These are phyloP conservation scores for Oehlia diaphana DNA, from an alignment of 192 early-diverging fungal genomes.

Conservation along the genomic window DNA sequence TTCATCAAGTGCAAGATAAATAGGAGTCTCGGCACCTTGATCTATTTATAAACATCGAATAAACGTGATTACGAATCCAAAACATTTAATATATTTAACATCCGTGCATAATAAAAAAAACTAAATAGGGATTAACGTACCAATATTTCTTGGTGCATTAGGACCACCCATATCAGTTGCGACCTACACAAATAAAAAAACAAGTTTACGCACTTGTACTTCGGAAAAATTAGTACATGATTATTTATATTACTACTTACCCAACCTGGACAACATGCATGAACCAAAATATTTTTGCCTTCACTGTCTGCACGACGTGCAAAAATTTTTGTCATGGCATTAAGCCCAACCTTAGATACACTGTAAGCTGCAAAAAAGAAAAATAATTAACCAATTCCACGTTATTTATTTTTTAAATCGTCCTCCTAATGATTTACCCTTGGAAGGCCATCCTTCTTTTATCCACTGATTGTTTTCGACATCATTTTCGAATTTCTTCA, in stretches of 20 bases:
- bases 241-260: not conserved
- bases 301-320: constrained; percentile 17
- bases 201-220: not conserved
- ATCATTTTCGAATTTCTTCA: constrained; percentile 20
- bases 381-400: not conserved
- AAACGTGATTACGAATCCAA: not conserved
- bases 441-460: constrained; percentile 22
- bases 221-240: not conserved
- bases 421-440: not conserved
- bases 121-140: constrained; percentile 9
- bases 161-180: constrained; percentile 21
- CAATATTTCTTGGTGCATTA: not conserved
- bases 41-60: not conserved
- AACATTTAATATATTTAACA: not conserved
- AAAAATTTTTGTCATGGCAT: not conserved
- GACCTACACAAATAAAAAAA: constrained; percentile 10
- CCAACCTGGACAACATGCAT: constrained; percentile 28
- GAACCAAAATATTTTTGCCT: constrained; percentile 23
- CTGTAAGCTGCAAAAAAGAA: constrained; percentile 14
- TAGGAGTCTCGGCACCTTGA: constrained; percentile 27
- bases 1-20: constrained; percentile 24
- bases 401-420: not conserved
- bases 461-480: constrained; percentile 8
- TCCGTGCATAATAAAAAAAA: not conserved
- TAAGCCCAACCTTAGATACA: constrained; percentile 16